These are phyloP conservation scores for Populus euphratica DNA, from an alignment of 345 rosid genomes.

Conservation along the genomic window DNA sequence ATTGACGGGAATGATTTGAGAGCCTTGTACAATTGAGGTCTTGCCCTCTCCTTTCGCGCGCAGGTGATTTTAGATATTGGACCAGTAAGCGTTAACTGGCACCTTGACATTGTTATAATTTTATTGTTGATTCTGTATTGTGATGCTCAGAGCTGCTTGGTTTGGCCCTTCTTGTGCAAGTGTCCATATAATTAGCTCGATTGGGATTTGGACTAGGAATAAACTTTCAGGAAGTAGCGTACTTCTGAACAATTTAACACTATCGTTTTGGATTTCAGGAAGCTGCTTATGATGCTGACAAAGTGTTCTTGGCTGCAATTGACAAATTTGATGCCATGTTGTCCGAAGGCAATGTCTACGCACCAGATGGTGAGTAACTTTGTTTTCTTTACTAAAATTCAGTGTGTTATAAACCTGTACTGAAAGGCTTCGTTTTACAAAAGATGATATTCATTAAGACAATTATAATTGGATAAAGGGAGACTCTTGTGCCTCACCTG, in stretches of 20 bases:
- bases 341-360: slow-evolving; percentile 55
- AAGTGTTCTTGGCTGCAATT: slow-evolving; percentile 68
- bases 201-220: neutral
- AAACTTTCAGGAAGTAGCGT: neutral
- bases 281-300: slow-evolving; percentile 68
- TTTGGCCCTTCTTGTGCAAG: slow-evolving; percentile 4
- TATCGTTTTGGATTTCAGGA: slow-evolving; percentile 39
- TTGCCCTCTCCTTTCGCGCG: slow-evolving; percentile 69
- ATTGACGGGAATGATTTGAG: slow-evolving; percentile 62
- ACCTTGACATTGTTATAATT: neutral
- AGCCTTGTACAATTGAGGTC: slow-evolving; percentile 74
- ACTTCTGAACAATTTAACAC: neutral
- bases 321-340: slow-evolving; percentile 68
- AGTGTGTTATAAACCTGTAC: neutral
- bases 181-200: neutral
- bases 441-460: neutral
- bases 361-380: slow-evolving; percentile 52
- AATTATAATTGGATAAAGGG: neutral
- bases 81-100: slow-evolving; percentile 44
- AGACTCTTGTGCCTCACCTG: neutral
- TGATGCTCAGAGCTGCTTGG: neutral
- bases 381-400: neutral
- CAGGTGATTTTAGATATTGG: slow-evolving; percentile 73
- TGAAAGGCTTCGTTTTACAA: neutral
- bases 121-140: neutral